A percentile compares a stretch with the other conserved stretches of the same genome.
phyloP scores from a whole-genome alignment of 2,329 filamentous ascomycete genomes.

The Aspergillus sp. region DNA sequence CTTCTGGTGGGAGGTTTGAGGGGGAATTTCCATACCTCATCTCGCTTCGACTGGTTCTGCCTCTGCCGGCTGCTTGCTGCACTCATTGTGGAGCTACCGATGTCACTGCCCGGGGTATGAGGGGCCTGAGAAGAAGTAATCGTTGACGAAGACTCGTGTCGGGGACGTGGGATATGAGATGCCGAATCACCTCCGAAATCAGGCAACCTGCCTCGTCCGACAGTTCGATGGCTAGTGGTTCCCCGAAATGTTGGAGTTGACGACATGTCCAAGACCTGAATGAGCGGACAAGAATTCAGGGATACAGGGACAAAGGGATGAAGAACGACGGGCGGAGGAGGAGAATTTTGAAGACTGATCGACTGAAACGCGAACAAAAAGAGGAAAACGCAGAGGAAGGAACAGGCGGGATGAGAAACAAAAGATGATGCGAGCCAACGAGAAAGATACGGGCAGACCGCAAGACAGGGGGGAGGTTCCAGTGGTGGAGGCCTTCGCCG shows the following conservation, averaged over 20 bases:
- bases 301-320: conserved; percentile 21
- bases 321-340: neutral
- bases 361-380: conserved; percentile 7
- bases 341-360: conserved; percentile 3
- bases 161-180: conserved; percentile 63
- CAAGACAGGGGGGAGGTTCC: conserved; percentile 7
- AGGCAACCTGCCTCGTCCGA: conserved; percentile 55
- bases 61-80: conserved; percentile 85
- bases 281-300: conserved; percentile 8
- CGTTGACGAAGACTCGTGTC: conserved; percentile 49
- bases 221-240: conserved; percentile 52
- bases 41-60: conserved; percentile 93
- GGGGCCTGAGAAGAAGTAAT: conserved; percentile 41
- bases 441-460: conserved; percentile 27
- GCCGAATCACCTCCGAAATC: conserved; percentile 53
- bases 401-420: conserved; percentile 11
- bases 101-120: conserved; percentile 48
- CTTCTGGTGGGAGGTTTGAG: neutral
- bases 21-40: conserved; percentile 69
- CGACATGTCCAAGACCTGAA: conserved; percentile 49
- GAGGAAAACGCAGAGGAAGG: conserved; percentile 14
- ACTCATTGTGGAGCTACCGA: conserved; percentile 70
- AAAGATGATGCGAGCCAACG: conserved; percentile 14
- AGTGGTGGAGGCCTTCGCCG: conserved; percentile 15
- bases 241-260: conserved; percentile 59